These are phyloP conservation scores for Candida tetrigidarum DNA, from an alignment of 1,139 yeast species.

Conservation along the genomic window DNA sequence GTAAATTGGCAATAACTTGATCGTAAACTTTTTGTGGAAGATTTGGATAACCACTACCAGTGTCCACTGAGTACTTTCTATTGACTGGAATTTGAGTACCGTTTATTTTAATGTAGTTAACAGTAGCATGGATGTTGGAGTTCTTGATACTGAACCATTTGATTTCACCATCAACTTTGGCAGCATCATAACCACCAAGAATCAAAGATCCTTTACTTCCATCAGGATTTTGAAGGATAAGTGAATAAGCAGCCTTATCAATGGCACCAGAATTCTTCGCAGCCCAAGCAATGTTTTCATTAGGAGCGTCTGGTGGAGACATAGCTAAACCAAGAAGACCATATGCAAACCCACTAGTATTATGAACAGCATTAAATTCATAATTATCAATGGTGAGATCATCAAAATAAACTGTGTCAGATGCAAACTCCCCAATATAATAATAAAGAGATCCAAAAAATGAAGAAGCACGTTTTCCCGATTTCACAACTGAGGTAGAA, in stretches of 20 bases:
- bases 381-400: constrained; percentile 4
- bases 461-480: background rate
- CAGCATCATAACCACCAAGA: constrained; percentile 10
- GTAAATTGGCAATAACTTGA: constrained; percentile 9
- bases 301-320: background rate
- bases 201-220: constrained; percentile 6
- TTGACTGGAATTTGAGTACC: constrained; percentile 4
- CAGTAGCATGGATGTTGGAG: constrained; percentile 4
- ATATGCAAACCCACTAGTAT: background rate
- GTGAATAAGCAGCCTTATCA: constrained; percentile 9
- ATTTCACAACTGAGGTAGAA: constrained; percentile 2
- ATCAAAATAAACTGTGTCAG: constrained; percentile 1
- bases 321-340: constrained; percentile 8
- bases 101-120: constrained; percentile 2
- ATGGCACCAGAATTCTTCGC: constrained; percentile 8
- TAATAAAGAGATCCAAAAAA: too few relatives aligned
- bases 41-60: constrained; percentile 6
- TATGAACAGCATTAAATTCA: constrained; percentile 4
- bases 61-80: constrained; percentile 2
- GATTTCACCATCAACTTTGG: constrained; percentile 10
- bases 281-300: constrained; percentile 1
- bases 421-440: constrained; percentile 9
- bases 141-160: constrained; percentile 7
- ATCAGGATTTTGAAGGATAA: constrained; percentile 8
- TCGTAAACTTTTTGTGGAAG: constrained; percentile 6